Percentiles rank a stretch among this genome's conserved stretches.
Conservation (phyloP, 208 protist genomes). For the Acanthamoeba sp. region DNA sequence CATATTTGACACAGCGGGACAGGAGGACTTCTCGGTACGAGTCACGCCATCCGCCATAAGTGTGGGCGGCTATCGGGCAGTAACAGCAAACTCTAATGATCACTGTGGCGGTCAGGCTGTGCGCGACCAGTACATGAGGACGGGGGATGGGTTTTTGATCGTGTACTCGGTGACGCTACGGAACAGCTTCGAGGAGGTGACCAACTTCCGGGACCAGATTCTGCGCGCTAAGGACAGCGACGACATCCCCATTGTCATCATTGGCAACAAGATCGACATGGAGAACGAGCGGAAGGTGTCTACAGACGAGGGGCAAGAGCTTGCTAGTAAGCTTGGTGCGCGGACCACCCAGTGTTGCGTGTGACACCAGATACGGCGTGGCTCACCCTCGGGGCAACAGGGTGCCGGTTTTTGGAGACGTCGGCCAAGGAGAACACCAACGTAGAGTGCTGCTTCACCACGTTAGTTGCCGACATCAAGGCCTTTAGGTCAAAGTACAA, state of each 20-base stretch:
- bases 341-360: too few species aligned
- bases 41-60: constrained; percentile 60
- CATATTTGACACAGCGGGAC: constrained; percentile 44
- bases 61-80: constrained; percentile 39
- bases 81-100: too few species aligned
- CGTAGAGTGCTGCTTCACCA: constrained; percentile 66
- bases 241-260: constrained; percentile 85
- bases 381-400: constrained; percentile 48
- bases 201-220: constrained; percentile 88
- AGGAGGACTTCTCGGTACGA: constrained; percentile 53
- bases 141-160: constrained; percentile 86
- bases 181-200: constrained; percentile 89
- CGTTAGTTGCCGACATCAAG: constrained; percentile 73
- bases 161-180: constrained; percentile 88
- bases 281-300: constrained; percentile 83
- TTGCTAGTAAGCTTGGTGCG: constrained; percentile 76
- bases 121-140: constrained; percentile 72
- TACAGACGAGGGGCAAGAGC: constrained; percentile 76
- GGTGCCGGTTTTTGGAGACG: constrained; percentile 76
- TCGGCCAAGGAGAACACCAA: constrained; percentile 77
- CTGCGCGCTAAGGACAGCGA: constrained; percentile 89
- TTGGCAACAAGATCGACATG: constrained; percentile 90
- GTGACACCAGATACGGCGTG: too few species aligned
- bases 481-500: neutral
- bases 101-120: neutral